A percentile compares a stretch with the other conserved stretches of the same genome.
Conservation (phyloP, 192 early-diverging fungal genomes). For the Umbelopsis ramanniana region DNA sequence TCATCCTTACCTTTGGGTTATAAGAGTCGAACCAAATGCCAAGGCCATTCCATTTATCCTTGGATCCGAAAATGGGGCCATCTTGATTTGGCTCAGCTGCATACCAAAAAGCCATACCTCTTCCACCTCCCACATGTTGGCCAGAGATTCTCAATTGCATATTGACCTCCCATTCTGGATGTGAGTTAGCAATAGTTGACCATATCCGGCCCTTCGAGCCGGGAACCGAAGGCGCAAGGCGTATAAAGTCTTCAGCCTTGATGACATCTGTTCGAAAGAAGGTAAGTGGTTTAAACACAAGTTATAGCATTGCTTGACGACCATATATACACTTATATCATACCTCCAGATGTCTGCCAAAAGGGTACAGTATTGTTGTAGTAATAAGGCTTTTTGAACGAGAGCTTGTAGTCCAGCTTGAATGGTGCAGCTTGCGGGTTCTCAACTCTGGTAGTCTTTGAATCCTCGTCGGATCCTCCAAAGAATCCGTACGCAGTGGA, state of each 20-base stretch:
- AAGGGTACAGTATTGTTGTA: slow-evolving; percentile 53
- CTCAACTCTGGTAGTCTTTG: not conserved
- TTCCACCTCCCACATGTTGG: slow-evolving; percentile 62
- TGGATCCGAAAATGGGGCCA: slow-evolving; percentile 68
- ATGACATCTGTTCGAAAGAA: slow-evolving; percentile 19
- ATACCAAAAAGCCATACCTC: slow-evolving; percentile 87
- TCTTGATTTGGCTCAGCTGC: slow-evolving; percentile 53
- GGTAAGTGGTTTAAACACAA: no score
- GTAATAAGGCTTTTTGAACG: slow-evolving; percentile 62
- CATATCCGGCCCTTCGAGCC: slow-evolving; percentile 62
- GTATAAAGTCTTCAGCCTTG: slow-evolving; percentile 51
- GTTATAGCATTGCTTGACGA: no score
- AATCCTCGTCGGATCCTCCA: not conserved
- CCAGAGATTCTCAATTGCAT: slow-evolving; percentile 66
- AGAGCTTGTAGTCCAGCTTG: slow-evolving; percentile 62
- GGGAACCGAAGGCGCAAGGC: slow-evolving; percentile 67
- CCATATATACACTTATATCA: slow-evolving; percentile 5
- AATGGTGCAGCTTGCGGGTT: slow-evolving; percentile 25
- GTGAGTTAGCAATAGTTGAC: slow-evolving; percentile 56
- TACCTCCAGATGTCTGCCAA: slow-evolving; percentile 55
- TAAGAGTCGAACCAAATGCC: slow-evolving; percentile 71
- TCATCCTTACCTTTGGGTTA: slow-evolving; percentile 37
- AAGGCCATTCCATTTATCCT: slow-evolving; percentile 70
- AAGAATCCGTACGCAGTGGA: not conserved
- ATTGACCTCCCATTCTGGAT: slow-evolving; percentile 77